These are phyloP conservation scores for Paspalum notatum DNA, from an alignment of 176 grass and related monocot genomes.

Conservation along the genomic window DNA sequence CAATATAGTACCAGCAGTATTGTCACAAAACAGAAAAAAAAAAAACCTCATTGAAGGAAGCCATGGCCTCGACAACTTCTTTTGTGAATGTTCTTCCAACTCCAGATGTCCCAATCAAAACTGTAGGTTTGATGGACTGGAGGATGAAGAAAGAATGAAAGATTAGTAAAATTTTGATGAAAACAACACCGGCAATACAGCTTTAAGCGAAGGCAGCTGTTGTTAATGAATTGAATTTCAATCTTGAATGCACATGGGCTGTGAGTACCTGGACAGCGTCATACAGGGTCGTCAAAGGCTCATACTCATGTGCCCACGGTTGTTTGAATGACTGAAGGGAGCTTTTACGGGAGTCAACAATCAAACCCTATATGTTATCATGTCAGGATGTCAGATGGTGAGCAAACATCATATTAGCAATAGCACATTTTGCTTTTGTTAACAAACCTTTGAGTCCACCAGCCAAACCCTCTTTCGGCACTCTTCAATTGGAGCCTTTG, in stretches of 20 bases:
- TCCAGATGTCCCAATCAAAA: slow-evolving; percentile 95
- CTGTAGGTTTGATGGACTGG: slow-evolving; percentile 93
- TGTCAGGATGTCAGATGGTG: slow-evolving; percentile 16
- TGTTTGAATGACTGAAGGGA: slow-evolving; percentile 92
- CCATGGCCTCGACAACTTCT: slow-evolving; percentile 89
- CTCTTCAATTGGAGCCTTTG: slow-evolving; percentile 82
- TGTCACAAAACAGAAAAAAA: neutral
- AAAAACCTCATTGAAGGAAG: slow-evolving; percentile 84
- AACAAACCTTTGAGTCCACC: slow-evolving; percentile 88
- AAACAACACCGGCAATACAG: slow-evolving; percentile 27
- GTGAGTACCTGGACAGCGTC: slow-evolving; percentile 84
- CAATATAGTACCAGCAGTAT: slow-evolving; percentile 15
- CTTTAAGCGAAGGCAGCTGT: slow-evolving; percentile 1
- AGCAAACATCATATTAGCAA: slow-evolving; percentile 33
- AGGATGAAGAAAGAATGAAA: slow-evolving; percentile 33
- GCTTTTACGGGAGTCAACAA: slow-evolving; percentile 69
- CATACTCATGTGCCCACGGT: slow-evolving; percentile 92
- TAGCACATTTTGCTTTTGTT: slow-evolving; percentile 2
- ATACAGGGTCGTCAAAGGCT: slow-evolving; percentile 67
- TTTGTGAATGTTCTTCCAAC: slow-evolving; percentile 83
- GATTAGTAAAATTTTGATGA: slow-evolving; percentile 30
- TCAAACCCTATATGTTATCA: slow-evolving; percentile 74
- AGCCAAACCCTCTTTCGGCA: slow-evolving; percentile 95
- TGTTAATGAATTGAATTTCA: slow-evolving; percentile 19
- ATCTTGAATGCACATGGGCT: slow-evolving; percentile 20